Evolutionary conservation across 345 rosid species (phyloP), one percentile per base, ranked within the genome.

Genomic region (Pelargonium nanum): DNA sequence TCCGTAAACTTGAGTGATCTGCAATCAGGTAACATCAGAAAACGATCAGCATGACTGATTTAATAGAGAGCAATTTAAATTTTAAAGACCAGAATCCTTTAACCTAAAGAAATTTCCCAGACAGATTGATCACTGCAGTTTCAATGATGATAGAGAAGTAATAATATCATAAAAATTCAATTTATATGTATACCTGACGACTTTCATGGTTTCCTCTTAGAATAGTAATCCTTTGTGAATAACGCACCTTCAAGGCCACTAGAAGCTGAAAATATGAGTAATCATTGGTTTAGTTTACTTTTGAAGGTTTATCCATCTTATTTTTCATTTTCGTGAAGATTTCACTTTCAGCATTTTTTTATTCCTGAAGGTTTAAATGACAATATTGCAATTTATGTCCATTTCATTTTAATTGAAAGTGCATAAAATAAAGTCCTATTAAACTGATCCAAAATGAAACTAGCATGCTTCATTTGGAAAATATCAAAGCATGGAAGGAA

Each of bases 1-100:
- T 44, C 98, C 98, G 85, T 92, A 89, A 69, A 89, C 98, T 75
- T 89, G 96, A 72, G 98, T 92, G 61, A 92, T 89, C 99, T 92
- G 96, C 83, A 74, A 59, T n/a, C 58, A 50, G 26, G 23, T 69
- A 61, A 69, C 16, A 70, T 53, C 44, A 66, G 40, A 16, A 25
- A 22, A 70, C 32, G 40, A 57, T 65, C 58, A 72, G 44, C 64
- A 59, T 22, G 10, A 24, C 21, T n/a, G 21, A 40, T 6, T 40
- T 17, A 40, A 30, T 40, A 12, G 2, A 40, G 48, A 40, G n/a
- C n/a, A n/a, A 6, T 40, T 9, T 40, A 17, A 6, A 40, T 40
- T 40, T 40, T 61, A 22, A 61, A 44, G 25, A 48, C 57, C 55
- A 58, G 50, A 32, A 58, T n/a, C 61, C 52, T 58, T 24, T 1